A percentile compares a stretch with the other conserved stretches of the same genome.
Conservation (phyloP, 371 early-diverging fungal species). For the Nematocida parisii region DNA sequence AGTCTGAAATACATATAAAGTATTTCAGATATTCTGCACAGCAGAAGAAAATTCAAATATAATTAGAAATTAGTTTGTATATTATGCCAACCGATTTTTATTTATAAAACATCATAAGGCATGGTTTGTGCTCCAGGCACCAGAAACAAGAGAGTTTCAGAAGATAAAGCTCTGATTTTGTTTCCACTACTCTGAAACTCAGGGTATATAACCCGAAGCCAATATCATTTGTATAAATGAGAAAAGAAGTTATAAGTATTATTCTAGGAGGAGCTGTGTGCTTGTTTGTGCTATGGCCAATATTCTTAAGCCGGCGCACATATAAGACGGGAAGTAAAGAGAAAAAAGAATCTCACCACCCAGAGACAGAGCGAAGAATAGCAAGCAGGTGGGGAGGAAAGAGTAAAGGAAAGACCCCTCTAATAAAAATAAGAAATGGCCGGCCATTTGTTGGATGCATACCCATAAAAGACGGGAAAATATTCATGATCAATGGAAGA, state of each 20-base stretch:
- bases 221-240: neutral
- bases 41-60: no score
- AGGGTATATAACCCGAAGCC: no score
- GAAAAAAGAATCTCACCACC: neutral
- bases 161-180: no score
- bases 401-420: neutral
- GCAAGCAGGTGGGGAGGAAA: neutral
- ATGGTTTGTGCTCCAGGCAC: no score
- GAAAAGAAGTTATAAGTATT: conserved; percentile 20
- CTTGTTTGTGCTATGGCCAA: conserved; percentile 55
- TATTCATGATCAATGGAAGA: conserved; percentile 50
- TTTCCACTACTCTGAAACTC: no score
- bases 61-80: no score
- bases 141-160: no score
- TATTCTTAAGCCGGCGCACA: conserved; percentile 6
- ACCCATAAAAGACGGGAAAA: conserved; percentile 43
- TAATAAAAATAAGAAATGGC: conserved; percentile 5
- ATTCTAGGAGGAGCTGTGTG: conserved; percentile 25
- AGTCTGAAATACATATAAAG: no score
- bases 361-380: neutral
- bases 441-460: conserved; percentile 49
- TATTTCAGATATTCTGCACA: no score
- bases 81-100: no score
- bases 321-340: no score
- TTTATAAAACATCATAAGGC: no score